These are phyloP conservation scores for Venustampulla echinocandica DNA, from an alignment of 495 filamentous ascomycete genomes.

Conservation along the genomic window DNA sequence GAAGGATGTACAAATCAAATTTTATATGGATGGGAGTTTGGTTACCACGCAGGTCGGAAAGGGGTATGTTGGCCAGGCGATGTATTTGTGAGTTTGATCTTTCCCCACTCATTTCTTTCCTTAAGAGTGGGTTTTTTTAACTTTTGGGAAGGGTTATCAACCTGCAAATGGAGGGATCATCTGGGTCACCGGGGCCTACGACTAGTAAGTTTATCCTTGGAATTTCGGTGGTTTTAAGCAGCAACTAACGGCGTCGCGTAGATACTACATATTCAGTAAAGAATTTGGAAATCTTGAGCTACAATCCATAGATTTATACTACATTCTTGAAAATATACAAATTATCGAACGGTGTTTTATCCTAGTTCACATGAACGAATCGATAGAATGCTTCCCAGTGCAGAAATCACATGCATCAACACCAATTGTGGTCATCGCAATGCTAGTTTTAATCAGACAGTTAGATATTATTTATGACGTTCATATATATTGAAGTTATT, in stretches of 20 bases:
- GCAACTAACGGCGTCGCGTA: slow-evolving; percentile 12
- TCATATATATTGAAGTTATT: too few relatives aligned
- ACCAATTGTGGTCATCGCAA: too few relatives aligned
- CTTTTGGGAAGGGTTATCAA: slow-evolving; percentile 43
- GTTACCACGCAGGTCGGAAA: slow-evolving; percentile 44
- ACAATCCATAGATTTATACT: slow-evolving; percentile 26
- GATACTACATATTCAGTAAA: slow-evolving; percentile 35
- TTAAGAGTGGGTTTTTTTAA: too few relatives aligned
- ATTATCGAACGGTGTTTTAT: too few relatives aligned
- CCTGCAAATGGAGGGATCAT: slow-evolving; percentile 42
- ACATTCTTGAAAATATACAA: too few relatives aligned
- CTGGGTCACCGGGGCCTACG: slow-evolving; percentile 37
- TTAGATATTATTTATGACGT: too few relatives aligned
- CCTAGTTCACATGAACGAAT: too few relatives aligned
- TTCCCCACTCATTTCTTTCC: too few relatives aligned
- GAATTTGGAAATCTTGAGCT: slow-evolving; percentile 32
- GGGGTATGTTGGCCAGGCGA: slow-evolving; percentile 37
- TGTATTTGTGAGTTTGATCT: slow-evolving; percentile 40
- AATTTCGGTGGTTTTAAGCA: background rate
- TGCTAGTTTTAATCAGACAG: too few relatives aligned
- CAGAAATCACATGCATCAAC: too few relatives aligned
- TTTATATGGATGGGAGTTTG: slow-evolving; percentile 43
- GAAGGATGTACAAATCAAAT: slow-evolving; percentile 41
- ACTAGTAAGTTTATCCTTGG: slow-evolving; percentile 27
- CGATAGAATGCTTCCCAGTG: too few relatives aligned